These are phyloP conservation scores for Pseudogymnoascus sp. DNA, from an alignment of 2,329 filamentous ascomycete species.

Conservation along the genomic window DNA sequence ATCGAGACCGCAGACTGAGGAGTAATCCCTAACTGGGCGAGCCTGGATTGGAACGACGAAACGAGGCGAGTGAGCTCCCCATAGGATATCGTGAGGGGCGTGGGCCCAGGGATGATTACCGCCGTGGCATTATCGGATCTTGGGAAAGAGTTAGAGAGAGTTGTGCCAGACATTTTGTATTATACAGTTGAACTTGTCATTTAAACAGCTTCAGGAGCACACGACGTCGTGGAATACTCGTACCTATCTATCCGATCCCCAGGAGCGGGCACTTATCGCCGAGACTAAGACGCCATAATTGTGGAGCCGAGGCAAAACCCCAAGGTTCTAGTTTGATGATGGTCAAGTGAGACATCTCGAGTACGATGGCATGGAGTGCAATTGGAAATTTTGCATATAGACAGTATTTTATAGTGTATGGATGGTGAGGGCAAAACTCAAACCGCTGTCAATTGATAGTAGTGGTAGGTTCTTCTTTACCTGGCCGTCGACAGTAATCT, in stretches of 20 bases:
- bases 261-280: constrained; percentile 8
- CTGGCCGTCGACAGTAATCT: neutral
- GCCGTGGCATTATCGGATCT: constrained; percentile 47
- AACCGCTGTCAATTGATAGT: neutral
- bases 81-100: constrained; percentile 62
- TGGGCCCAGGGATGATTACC: constrained; percentile 63
- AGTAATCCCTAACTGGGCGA: constrained; percentile 66
- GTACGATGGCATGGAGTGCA: neutral
- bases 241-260: neutral
- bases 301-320: constrained; percentile 3
- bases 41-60: constrained; percentile 64
- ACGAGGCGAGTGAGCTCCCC: constrained; percentile 59
- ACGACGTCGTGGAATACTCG: neutral
- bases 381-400: neutral
- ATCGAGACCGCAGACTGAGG: constrained; percentile 70
- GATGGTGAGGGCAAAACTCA: neutral
- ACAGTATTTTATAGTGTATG: neutral
- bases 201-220: constrained; percentile 3
- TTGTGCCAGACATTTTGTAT: constrained; percentile 30
- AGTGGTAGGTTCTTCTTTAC: neutral
- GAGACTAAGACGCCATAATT: neutral
- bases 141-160: constrained; percentile 51
- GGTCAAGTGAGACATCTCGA: neutral
- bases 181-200: neutral
- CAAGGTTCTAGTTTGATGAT: neutral